These are phyloP conservation scores for Alternaria arbusti DNA, from an alignment of 2,329 filamentous ascomycete species.

Conservation along the genomic window DNA sequence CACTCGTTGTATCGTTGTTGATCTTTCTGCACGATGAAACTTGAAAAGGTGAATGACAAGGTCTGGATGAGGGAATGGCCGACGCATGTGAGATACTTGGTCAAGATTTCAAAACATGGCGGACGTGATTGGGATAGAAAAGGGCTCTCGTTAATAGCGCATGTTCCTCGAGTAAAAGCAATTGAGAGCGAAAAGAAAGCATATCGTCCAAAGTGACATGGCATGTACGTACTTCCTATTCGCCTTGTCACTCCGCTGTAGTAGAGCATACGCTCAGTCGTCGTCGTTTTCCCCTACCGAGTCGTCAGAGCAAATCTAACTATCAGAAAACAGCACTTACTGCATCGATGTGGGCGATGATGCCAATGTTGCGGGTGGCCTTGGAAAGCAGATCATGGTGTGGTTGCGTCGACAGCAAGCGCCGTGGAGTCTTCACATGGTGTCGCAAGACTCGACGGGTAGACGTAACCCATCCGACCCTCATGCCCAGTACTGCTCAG, in stretches of 20 bases:
- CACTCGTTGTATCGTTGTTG: too few species aligned
- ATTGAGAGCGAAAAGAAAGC: neutral
- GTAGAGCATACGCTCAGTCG: slow-evolving; percentile 98
- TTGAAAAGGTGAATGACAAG: too few species aligned
- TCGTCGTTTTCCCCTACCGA: slow-evolving; percentile 86
- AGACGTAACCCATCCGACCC: slow-evolving; percentile 42
- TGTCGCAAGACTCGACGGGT: slow-evolving; percentile 41
- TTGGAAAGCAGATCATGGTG: slow-evolving; percentile 56
- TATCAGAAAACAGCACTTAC: slow-evolving; percentile 50
- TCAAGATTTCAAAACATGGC: neutral
- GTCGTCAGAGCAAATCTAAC: slow-evolving; percentile 4
- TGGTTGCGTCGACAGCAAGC: slow-evolving; percentile 36
- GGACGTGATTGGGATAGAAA: too few species aligned
- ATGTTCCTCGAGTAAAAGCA: neutral
- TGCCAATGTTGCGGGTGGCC: slow-evolving; percentile 94
- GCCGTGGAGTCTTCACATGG: slow-evolving; percentile 37
- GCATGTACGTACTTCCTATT: slow-evolving; percentile 68
- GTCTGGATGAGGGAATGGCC: neutral
- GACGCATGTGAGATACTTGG: neutral
- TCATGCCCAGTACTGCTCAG: slow-evolving; percentile 37
- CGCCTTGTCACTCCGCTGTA: slow-evolving; percentile 89
- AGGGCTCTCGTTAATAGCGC: neutral
- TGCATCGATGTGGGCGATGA: slow-evolving; percentile 98
- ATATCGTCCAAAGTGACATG: neutral
- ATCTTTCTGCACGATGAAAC: too few species aligned